Evolutionary conservation across 495 filamentous ascomycete species (phyloP).

Genomic region (Hyaloscypha finlandica): DNA sequence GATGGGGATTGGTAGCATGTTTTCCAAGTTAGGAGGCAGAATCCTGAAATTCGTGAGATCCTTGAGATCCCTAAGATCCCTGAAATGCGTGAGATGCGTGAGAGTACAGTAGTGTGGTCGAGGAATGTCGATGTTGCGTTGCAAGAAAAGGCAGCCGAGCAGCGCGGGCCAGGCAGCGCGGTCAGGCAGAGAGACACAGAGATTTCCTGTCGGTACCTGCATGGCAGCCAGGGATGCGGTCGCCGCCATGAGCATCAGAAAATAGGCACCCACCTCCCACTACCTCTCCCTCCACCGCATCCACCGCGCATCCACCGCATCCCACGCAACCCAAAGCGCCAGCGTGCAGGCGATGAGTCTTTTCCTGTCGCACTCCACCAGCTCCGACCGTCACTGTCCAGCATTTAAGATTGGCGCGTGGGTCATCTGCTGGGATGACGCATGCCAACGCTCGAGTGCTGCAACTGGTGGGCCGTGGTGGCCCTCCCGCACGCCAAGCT

Average conservation of each 20-base stretch:
- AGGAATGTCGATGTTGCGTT: not conserved
- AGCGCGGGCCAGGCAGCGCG: not conserved
- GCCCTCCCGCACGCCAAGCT: constrained; percentile 1
- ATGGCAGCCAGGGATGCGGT: not conserved
- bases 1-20: too few relatives aligned
- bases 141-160: not conserved
- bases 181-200: not conserved
- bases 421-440: constrained; percentile 25
- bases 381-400: not conserved
- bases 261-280: constrained; percentile 8
- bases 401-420: constrained; percentile 11
- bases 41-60: too few relatives aligned
- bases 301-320: constrained; percentile 5
- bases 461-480: not conserved
- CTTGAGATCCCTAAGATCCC: too few relatives aligned
- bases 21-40: too few relatives aligned
- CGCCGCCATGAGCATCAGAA: not conserved
- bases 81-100: too few relatives aligned
- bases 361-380: not conserved
- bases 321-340: constrained; percentile 3
- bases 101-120: too few relatives aligned
- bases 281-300: constrained; percentile 1
- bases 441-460: constrained; percentile 2
- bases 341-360: constrained; percentile 20
- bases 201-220: not conserved